Base-by-base conservation (phyloP, 1,284 basidiomycete genomes). In the Ceratobasidium sp. region DNA sequence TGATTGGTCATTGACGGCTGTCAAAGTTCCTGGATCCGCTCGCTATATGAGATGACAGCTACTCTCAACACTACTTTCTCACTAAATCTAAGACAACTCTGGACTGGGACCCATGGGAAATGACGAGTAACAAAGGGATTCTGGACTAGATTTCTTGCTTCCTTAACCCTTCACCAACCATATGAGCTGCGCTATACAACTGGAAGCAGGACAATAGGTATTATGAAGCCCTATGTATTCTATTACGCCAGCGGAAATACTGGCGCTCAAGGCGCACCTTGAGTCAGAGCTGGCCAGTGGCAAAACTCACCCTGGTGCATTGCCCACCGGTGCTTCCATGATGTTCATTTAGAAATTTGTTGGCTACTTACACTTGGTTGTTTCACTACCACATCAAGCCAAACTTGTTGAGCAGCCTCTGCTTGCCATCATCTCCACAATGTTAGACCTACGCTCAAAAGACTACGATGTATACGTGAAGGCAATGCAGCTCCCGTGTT, bases 381-480 rank as follows among this genome's bases (percentile, higher is more conserved):
- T 39, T 39, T 14, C 14, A 14, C 36, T 14, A 14, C 36, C 36
- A 39, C 36, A 39, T 39, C 14, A 39, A 14, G 36, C 6, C 14
- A 14, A 14, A 14, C 36, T 39, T 6, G 14, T 39, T 14, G 36
- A 39, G 36, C 6, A 39, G 36, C 36, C 36, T 14, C 36, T 6
- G 14, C 14, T 6, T 39, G 36, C 36, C 6, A 39, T 39, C 8
- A 39, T 39, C 6, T 39, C 14, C 59, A 34, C 69, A 1, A 71
- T 71, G 23, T 58, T 81, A 1, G 80, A 81, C 73, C 75, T 80
- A 1, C 64, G 77, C 0, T 65, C 46, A 0, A 78, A 76, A 0
- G 81, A 79, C 71, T 71, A 71, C 46, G 55, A 67, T 16, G 48
- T 71, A 5, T 18, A 61, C 39, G 52, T 73, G 21, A 60, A 52